Evolutionary conservation across 2,329 filamentous ascomycete genomes (phyloP).

Genomic region (Fusarium drepaniforme): DNA sequence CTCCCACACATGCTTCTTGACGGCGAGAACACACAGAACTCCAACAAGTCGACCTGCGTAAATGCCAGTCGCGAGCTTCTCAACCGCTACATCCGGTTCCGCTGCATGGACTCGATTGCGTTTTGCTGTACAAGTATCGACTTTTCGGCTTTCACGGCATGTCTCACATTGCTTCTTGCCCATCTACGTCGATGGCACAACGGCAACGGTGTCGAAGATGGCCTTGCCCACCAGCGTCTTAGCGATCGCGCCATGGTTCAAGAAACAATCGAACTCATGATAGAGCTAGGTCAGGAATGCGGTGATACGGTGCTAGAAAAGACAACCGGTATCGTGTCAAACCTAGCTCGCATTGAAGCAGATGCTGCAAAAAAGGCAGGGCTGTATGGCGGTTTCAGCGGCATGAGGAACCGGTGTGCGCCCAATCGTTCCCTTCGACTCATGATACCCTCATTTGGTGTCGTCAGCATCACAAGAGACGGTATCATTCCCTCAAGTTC

Average conservation of each 20-base stretch:
- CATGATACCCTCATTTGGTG: not conserved
- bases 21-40: not conserved
- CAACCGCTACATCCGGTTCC: not conserved
- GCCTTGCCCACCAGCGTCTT: not conserved
- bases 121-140: constrained; percentile 5
- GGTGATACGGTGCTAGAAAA: not conserved
- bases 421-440: not conserved
- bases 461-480: not conserved
- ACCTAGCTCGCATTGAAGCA: not conserved
- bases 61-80: not conserved
- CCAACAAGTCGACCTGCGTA: not conserved
- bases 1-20: not conserved
- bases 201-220: not conserved
- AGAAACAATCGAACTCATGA: not conserved
- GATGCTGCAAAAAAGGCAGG: not conserved
- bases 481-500: not conserved
- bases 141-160: not conserved
- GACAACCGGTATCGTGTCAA: not conserved
- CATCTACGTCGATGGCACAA: not conserved
- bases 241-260: constrained; percentile 1
- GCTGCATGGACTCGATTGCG: not conserved
- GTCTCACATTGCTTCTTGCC: not conserved
- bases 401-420: too few relatives aligned
- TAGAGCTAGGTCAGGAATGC: not conserved
- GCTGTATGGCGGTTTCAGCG: not conserved